Percentiles rank a stretch among this genome's conserved stretches.
These are phyloP conservation scores for Populus alba DNA, from an alignment of 345 rosid species.

Conservation along the genomic window DNA sequence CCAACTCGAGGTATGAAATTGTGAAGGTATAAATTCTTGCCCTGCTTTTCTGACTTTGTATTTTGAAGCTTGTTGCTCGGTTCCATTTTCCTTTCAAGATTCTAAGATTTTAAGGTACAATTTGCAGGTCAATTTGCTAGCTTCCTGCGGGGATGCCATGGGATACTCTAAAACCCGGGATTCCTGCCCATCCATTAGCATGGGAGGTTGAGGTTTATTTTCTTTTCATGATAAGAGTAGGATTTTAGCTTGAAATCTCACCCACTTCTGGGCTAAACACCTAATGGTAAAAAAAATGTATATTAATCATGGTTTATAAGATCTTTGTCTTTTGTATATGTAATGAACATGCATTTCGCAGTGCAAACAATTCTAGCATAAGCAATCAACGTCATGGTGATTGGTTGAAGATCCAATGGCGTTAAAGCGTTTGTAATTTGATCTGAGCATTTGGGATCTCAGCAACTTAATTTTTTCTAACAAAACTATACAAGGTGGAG, in stretches of 20 bases:
- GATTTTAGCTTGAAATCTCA: no score
- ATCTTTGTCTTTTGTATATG: neutral
- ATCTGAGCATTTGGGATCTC: neutral
- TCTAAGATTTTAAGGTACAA: neutral
- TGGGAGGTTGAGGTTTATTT: constrained; percentile 58
- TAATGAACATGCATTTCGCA: neutral
- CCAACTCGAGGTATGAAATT: constrained; percentile 78
- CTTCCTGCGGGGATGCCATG: constrained; percentile 42
- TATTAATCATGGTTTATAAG: neutral
- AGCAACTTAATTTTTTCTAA: neutral
- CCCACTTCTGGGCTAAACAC: no score
- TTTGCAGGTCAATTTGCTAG: constrained; percentile 78
- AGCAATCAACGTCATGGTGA: neutral
- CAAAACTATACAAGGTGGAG: no score
- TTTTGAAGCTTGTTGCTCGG: neutral
- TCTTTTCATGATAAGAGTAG: neutral
- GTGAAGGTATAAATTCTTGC: constrained; percentile 56
- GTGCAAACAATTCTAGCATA: neutral
- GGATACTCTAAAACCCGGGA: constrained; percentile 39
- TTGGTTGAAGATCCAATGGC: neutral
- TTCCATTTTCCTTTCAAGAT: neutral
- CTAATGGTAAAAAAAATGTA: neutral
- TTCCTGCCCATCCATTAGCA: constrained; percentile 41
- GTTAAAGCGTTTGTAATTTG: neutral
- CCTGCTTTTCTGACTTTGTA: neutral